A percentile compares a stretch with the other conserved stretches of the same genome.
These are phyloP conservation scores for Madurella mycetomatis DNA, from an alignment of 2,329 filamentous ascomycete genomes.

Conservation along the genomic window DNA sequence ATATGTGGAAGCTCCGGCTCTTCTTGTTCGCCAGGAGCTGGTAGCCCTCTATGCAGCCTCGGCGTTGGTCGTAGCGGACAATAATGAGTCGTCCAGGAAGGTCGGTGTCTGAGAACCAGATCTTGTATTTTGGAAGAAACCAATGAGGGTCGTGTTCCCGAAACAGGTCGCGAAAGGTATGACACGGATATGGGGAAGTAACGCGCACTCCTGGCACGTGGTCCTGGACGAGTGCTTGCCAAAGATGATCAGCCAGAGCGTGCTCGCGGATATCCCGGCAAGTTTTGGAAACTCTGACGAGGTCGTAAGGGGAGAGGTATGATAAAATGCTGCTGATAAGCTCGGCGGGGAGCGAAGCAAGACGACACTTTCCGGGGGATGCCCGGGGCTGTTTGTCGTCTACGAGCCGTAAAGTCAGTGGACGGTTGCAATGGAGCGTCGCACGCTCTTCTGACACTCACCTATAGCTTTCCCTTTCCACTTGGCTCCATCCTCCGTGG, in stretches of 20 bases:
- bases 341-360: slow-evolving; percentile 66
- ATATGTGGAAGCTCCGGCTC: slow-evolving; percentile 53
- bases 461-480: slow-evolving; percentile 1
- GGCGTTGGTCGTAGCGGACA: slow-evolving; percentile 67
- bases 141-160: slow-evolving; percentile 71
- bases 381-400: neutral
- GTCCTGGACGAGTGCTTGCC: slow-evolving; percentile 65
- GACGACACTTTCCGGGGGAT: slow-evolving; percentile 17
- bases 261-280: slow-evolving; percentile 58
- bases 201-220: slow-evolving; percentile 58
- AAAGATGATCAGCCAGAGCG: slow-evolving; percentile 63
- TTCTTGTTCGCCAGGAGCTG: slow-evolving; percentile 64
- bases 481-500: neutral
- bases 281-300: slow-evolving; percentile 55
- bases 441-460: neutral
- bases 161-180: slow-evolving; percentile 68
- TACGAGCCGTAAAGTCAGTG: neutral
- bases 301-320: slow-evolving; percentile 60
- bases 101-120: slow-evolving; percentile 79
- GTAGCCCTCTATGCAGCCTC: slow-evolving; percentile 76
- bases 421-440: neutral
- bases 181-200: slow-evolving; percentile 52
- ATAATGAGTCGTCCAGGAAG: slow-evolving; percentile 72
- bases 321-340: slow-evolving; percentile 68
- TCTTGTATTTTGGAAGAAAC: slow-evolving; percentile 74